Percentiles rank a stretch among this genome's conserved stretches.
These are phyloP conservation scores for Ceratocystis huliohia DNA, from an alignment of 2,329 filamentous ascomycete species.

Conservation along the genomic window DNA sequence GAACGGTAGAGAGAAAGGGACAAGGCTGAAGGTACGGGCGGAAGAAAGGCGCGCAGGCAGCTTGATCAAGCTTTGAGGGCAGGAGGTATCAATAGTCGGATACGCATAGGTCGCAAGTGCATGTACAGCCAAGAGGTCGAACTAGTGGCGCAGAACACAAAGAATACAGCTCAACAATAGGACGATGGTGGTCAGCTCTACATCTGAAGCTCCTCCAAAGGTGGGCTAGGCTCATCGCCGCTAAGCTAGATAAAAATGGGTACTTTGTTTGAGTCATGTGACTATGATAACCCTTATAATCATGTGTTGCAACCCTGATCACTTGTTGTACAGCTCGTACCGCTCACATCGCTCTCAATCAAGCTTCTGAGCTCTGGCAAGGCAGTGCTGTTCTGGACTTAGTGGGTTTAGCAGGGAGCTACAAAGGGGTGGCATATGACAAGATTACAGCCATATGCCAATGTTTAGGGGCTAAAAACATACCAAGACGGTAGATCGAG, in stretches of 20 bases:
- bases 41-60: no score
- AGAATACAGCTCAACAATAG: no score
- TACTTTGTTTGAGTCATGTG: background rate
- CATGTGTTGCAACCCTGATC: background rate
- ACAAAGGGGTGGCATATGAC: no score
- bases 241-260: background rate
- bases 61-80: no score
- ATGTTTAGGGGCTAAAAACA: background rate
- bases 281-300: background rate
- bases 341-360: background rate
- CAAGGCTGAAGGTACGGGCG: conserved; percentile 4
- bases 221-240: background rate
- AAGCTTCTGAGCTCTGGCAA: no score
- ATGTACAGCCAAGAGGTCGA: background rate
- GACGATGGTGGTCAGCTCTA: no score
- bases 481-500: background rate
- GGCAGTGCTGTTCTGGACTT: no score
- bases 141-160: background rate
- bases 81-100: background rate
- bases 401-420: no score
- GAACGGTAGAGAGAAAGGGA: background rate
- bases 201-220: background rate
- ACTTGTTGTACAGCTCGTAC: background rate
- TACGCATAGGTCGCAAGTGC: background rate
- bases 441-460: background rate